phyloP scores from a whole-genome alignment of 2,329 filamentous ascomycete genomes.

The Botrytis fragariae region DNA sequence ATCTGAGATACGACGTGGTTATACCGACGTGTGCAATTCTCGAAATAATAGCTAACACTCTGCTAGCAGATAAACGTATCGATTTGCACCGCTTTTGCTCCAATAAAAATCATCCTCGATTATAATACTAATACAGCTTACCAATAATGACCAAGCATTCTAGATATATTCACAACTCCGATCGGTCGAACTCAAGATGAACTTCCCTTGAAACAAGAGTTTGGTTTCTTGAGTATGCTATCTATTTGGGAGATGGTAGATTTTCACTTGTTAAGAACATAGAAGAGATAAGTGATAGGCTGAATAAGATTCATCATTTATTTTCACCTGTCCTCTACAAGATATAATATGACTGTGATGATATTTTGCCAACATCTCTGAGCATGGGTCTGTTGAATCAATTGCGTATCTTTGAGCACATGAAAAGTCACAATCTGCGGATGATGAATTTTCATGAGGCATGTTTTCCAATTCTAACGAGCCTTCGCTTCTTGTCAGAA shows the following conservation, averaged over 20 bases:
- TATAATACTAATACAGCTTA: background rate
- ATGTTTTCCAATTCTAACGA: background rate
- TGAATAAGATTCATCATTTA: background rate
- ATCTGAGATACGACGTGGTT: background rate
- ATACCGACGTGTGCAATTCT: background rate
- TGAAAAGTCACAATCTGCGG: background rate
- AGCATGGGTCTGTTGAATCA: too few species aligned
- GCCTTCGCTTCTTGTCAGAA: background rate
- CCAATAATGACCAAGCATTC: background rate
- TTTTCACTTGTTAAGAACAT: background rate
- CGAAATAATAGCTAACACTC: background rate
- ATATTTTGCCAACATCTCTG: background rate
- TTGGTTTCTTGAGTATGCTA: background rate
- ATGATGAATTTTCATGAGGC: background rate
- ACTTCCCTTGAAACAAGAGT: background rate
- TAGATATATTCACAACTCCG: background rate
- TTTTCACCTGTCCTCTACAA: background rate
- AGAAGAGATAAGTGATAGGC: background rate
- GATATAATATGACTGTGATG: background rate
- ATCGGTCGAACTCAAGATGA: background rate
- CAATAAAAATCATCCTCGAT: accelerated
- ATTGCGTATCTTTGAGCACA: background rate
- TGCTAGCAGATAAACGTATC: background rate
- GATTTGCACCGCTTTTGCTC: background rate
- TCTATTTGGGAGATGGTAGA: background rate